Evolutionary conservation across 345 rosid species (phyloP), one percentile per base, ranked within the genome.

Genomic region (Eucalyptus sideroxylon): DNA sequence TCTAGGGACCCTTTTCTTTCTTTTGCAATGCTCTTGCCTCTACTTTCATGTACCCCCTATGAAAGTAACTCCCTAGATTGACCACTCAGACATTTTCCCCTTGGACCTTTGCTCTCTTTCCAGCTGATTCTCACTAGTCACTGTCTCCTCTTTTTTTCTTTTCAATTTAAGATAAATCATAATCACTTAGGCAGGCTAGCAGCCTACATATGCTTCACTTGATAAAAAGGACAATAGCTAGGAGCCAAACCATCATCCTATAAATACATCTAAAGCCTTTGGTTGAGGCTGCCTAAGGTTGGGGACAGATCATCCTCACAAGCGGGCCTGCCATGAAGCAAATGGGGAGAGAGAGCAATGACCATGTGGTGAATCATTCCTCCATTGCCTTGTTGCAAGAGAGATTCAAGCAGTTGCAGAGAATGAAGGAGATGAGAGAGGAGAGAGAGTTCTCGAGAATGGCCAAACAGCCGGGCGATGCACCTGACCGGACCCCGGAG

Each of bases 371-470:
- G 87, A 88, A 90, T 49, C 96, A 93, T 42, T 95, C 97, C 59
- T 94, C 98, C 65, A 96, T 96, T 86, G 95, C 95, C 62, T 88
- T 96, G 86, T 87, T 96, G 92, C 99, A 94, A 89, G 99, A 96
- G 93, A 95, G 98, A 87, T 96, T 96, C 90, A 92, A 92, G 90
- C 93, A 94, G 88, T 89, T 96, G 81, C 95, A 95, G 67, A 95
- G 94, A 88, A 94, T 93, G 24, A 93, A 93, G 89, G 95, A 94
- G 92, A 91, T 95, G 95, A 93, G 97, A 87, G 95, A 95, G 92
- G 95, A 94, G 83, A 91, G 91, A 87, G 95, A 92, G 87, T 89
- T 87, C 10, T 67, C 72, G 16, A 91, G n/a, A 62, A 16, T 56
- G 87, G 60, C 47, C 69, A 55, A 24, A 77, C 47, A 77, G 30